phyloP scores from a whole-genome alignment of 805 yeast species.

The Pachysolen tannophilus region DNA sequence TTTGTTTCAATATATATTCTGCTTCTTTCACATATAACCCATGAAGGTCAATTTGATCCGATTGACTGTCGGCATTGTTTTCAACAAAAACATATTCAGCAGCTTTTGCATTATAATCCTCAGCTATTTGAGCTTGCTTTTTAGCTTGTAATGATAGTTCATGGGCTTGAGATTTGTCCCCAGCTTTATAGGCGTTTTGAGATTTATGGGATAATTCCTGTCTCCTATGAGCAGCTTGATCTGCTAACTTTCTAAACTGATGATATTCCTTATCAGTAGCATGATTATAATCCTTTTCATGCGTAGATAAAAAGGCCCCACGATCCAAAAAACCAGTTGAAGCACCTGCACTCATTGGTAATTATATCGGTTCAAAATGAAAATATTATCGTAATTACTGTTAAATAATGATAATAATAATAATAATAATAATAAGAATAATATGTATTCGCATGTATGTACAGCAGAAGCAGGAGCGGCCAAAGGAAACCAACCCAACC shows the following conservation, averaged over 20 bases:
- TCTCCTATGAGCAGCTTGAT: constrained; percentile 50
- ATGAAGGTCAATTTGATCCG: constrained; percentile 86
- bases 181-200: constrained; percentile 67
- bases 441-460: too few species aligned
- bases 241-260: constrained; percentile 59
- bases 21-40: constrained; percentile 91
- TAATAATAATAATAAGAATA: too few species aligned
- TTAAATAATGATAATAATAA: too few species aligned
- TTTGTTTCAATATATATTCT: constrained; percentile 59
- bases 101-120: constrained; percentile 65
- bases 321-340: constrained; percentile 16
- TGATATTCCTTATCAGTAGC: constrained; percentile 61
- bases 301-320: constrained; percentile 18
- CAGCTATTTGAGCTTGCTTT: constrained; percentile 51
- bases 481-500: too few species aligned
- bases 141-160: constrained; percentile 65
- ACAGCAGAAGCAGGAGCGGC: too few species aligned
- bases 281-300: constrained; percentile 59
- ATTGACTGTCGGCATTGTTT: constrained; percentile 80
- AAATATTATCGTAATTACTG: too few species aligned
- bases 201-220: constrained; percentile 54
- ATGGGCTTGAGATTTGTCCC: constrained; percentile 69
- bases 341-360: constrained; percentile 19
- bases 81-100: constrained; percentile 85
- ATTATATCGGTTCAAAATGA: too few species aligned